Base-by-base conservation (phyloP, 202 grass and related monocot genomes). In the Elaeis oleifera region DNA sequence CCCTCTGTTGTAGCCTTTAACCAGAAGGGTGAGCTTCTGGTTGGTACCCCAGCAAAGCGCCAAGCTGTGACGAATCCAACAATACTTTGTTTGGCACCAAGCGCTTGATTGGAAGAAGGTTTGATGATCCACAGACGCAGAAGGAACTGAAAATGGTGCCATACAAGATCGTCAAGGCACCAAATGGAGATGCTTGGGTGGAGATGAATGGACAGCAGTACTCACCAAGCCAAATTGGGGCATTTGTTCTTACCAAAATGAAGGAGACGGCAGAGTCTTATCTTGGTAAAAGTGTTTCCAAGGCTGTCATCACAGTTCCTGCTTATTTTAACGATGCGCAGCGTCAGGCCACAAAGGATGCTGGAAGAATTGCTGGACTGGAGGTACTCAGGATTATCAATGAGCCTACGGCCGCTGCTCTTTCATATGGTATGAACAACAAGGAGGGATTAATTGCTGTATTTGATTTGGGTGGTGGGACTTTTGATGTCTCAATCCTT, bases 361-460 rank as follows among this genome's bases (percentile, higher is more conserved):
- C 64, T 29, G 51, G 64, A 8, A 39, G 64, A 55, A 68, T 54
- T 39, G 64, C 64, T 15, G 51, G 51, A 9, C 64, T 68, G 1
- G 51, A 68, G 27, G 51, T 68, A 29, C n/a, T 68, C 8, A 68
- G 64, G n/a, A 68, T 68, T 54, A 68, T 68, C 26, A 68, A 68
- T 44, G 64, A 68, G 26, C 64, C 51, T 1, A 68, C 64, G 5
- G 64, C 64, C 5, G 64, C 51, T 54, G 64, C 64, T 18, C 26
- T 68, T 53, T 68, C 64, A 21, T 55, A 68, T 21, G 51, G 64
- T 16, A 68, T 68, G 64, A 21, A 68, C 64, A 21, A 68, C 64
- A 68, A 68, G 26, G 64, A 68, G 27, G 64, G 64, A 6, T 21
- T 68, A 16, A 55, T 68, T 21, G 64, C 64, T 20, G 64, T 68